Conservation (phyloP, 345 rosid genomes). For the Rubroshorea leprosula region DNA sequence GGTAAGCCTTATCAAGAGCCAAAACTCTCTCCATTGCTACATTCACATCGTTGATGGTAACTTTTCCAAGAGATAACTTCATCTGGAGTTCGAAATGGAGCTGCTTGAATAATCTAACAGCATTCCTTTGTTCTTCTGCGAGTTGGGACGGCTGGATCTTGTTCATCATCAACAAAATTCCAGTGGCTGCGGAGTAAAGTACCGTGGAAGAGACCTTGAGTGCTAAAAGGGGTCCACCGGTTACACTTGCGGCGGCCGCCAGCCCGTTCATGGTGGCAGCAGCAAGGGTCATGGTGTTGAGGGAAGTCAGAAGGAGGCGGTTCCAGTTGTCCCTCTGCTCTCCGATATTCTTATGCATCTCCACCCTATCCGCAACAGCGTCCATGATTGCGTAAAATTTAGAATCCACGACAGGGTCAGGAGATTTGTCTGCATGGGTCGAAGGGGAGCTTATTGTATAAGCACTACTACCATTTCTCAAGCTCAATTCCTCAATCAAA, state of each 20-base stretch:
- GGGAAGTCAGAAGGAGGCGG: constrained; percentile 33
- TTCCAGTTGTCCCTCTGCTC: constrained; percentile 56
- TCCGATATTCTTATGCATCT: constrained; percentile 50
- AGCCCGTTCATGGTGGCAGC: constrained; percentile 42
- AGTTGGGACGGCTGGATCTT: constrained; percentile 55
- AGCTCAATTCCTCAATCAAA: constrained; percentile 17
- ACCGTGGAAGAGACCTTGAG: constrained; percentile 32
- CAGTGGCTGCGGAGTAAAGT: constrained; percentile 35
- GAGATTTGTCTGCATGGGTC: background rate
- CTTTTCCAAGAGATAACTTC: constrained; percentile 15
- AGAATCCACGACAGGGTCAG: constrained; percentile 23
- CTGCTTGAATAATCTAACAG: constrained; percentile 37
- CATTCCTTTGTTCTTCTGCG: constrained; percentile 57
- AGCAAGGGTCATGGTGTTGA: constrained; percentile 36
- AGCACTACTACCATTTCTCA: background rate
- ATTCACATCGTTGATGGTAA: constrained; percentile 25
- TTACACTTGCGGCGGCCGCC: constrained; percentile 8
- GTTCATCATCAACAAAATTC: constrained; percentile 34
- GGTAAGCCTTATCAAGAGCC: constrained; percentile 50
- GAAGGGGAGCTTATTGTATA: background rate
- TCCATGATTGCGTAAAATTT: constrained; percentile 38
- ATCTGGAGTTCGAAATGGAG: constrained; percentile 30
- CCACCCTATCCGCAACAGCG: constrained; percentile 41
- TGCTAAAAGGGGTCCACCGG: constrained; percentile 6
- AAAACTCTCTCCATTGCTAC: constrained; percentile 38